Base-by-base conservation (phyloP, 139 green algal species). In the Microglena sp. region DNA sequence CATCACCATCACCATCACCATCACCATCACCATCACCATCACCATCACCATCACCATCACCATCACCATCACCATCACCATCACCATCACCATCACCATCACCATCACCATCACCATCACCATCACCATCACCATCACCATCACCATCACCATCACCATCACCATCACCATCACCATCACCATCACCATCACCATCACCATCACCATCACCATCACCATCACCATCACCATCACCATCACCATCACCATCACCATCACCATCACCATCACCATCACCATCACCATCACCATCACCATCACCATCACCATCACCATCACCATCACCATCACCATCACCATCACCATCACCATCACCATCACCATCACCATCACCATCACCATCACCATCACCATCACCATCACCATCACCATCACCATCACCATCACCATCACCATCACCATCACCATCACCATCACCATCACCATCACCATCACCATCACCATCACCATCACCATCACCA, bases 1-100 rank as follows among this genome's bases (percentile, higher is more conserved):
- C 40, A 50, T 50, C 40, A 50, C 40, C 40, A 50, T 50, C 40
- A 50, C 40, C 40, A 50, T 50, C 40, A 50, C 40, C 40, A 50
- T 50, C 40, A 50, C 40, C 40, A 50, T 50, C 40, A 50, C 40
- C 40, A 50, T 50, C 40, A 50, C 40, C 40, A 50, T 50, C 40
- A 50, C 40, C 40, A 50, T 50, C 40, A 50, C 40, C 40, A 50
- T 50, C 40, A 50, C 40, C 40, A 50, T 50, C 40, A 50, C 40
- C 40, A 50, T 50, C 40, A 50, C 40, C 40, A 50, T 50, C 40
- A 50, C 40, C 40, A 50, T 50, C 40, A 50, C 40, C 40, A 50
- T 50, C 40, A 50, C 40, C 40, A 50, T 50, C 40, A 50, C 40
- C 40, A 50, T 50, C 40, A 50, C 40, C 40, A 50, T 50, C 40